These are phyloP conservation scores for Theobroma grandiflorum DNA, from an alignment of 441 rosid genomes.

Conservation along the genomic window DNA sequence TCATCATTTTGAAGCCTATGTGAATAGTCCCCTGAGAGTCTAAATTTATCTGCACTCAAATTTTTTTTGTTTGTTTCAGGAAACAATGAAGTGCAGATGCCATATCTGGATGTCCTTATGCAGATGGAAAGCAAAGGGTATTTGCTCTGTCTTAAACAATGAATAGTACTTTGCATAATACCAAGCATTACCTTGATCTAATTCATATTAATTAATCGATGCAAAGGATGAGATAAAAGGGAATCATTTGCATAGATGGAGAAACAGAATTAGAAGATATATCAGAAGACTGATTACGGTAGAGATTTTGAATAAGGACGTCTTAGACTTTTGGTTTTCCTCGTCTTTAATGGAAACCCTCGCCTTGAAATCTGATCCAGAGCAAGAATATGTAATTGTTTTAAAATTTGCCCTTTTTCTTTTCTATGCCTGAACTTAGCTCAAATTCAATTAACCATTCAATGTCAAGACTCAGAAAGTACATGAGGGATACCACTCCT, in stretches of 20 bases:
- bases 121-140: conserved; percentile 48
- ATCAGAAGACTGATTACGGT: neutral
- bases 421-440: neutral
- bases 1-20: neutral
- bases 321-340: neutral
- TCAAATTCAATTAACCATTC: conserved; percentile 15
- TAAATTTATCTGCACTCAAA: neutral
- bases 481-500: neutral
- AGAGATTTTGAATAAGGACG: neutral
- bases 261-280: neutral
- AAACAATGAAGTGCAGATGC: conserved; percentile 47
- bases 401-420: too few relatives aligned
- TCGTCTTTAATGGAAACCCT: neutral
- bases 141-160: conserved; percentile 3
- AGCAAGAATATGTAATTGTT: neutral
- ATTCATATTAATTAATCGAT: neutral
- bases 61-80: conserved; percentile 37
- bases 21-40: too few relatives aligned
- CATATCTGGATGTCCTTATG: conserved; percentile 37
- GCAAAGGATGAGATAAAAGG: neutral
- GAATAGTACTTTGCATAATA: neutral
- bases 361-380: neutral
- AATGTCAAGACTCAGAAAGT: conserved; percentile 6
- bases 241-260: neutral
- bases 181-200: neutral